Evolutionary conservation across 2,329 filamentous ascomycete genomes (phyloP).

Genomic region (Whalleya microplaca): DNA sequence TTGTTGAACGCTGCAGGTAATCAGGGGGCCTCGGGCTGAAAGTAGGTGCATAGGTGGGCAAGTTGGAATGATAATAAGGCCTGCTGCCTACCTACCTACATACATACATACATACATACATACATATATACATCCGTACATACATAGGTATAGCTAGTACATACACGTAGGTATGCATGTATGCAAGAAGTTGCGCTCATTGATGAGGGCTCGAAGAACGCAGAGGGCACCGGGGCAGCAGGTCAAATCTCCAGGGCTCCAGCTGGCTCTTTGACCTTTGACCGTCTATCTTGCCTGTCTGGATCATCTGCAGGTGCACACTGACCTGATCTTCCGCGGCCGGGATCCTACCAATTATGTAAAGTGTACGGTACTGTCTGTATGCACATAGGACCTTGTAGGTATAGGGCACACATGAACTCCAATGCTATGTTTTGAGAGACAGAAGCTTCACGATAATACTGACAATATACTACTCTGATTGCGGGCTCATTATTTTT

Average conservation of each 20-base stretch:
- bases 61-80: too few species aligned
- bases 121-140: too few species aligned
- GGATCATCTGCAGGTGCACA: conserved; percentile 10
- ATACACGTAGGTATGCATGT: background rate
- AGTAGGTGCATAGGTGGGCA: conserved; percentile 3
- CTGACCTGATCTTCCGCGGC: conserved; percentile 1
- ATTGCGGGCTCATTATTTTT: too few species aligned
- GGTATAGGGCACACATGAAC: background rate
- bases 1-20: conserved; percentile 2
- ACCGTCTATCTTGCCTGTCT: background rate
- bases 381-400: background rate
- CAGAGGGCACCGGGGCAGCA: background rate
- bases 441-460: too few species aligned
- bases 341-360: conserved; percentile 1
- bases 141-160: too few species aligned
- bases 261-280: conserved; percentile 9
- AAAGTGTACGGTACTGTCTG: background rate
- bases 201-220: background rate
- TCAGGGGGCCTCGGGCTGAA: background rate
- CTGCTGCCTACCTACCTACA: too few species aligned
- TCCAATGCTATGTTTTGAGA: too few species aligned
- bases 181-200: too few species aligned
- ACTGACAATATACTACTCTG: too few species aligned
- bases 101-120: too few species aligned
- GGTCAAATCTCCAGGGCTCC: background rate